Conservation (phyloP, 2,329 filamentous ascomycete genomes). For the Fusarium sp. region DNA sequence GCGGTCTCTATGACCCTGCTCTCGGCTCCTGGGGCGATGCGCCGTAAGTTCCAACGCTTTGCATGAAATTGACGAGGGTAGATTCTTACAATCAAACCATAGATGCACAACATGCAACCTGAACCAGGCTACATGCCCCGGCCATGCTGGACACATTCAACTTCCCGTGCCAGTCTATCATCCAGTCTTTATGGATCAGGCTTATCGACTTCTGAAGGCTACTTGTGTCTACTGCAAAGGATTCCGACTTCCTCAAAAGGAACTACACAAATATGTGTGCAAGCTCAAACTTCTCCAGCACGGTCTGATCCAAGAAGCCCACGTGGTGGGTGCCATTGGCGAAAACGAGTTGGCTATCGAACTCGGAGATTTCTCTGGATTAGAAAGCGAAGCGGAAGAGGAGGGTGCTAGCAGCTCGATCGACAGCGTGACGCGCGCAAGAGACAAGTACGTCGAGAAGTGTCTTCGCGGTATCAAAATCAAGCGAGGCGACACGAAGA, state of each 20-base stretch:
- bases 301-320: conserved; percentile 79
- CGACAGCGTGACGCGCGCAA: conserved; percentile 63
- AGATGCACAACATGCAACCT: conserved; percentile 95
- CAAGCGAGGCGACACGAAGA: conserved; percentile 60
- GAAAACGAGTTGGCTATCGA: conserved; percentile 56
- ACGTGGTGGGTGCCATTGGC: conserved; percentile 64
- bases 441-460: conserved; percentile 76
- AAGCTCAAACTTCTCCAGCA: conserved; percentile 88
- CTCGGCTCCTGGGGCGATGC: conserved; percentile 90
- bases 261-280: conserved; percentile 83
- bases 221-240: conserved; percentile 93
- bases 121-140: conserved; percentile 83
- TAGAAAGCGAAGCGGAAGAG: conserved; percentile 70
- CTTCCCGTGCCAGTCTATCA: conserved; percentile 94
- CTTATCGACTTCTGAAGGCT: conserved; percentile 83
- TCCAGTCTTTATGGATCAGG: conserved; percentile 95
- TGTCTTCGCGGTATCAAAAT: conserved; percentile 72
- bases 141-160: conserved; percentile 95
- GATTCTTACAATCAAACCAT: conserved; percentile 16
- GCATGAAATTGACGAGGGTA: background rate
- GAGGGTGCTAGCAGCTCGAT: conserved; percentile 65
- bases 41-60: conserved; percentile 63
- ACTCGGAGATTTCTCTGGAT: conserved; percentile 49
- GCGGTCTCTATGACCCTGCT: conserved; percentile 91
- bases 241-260: conserved; percentile 80